These are phyloP conservation scores for Colletotrichum somersetense DNA, from an alignment of 2,329 filamentous ascomycete species.

Conservation along the genomic window DNA sequence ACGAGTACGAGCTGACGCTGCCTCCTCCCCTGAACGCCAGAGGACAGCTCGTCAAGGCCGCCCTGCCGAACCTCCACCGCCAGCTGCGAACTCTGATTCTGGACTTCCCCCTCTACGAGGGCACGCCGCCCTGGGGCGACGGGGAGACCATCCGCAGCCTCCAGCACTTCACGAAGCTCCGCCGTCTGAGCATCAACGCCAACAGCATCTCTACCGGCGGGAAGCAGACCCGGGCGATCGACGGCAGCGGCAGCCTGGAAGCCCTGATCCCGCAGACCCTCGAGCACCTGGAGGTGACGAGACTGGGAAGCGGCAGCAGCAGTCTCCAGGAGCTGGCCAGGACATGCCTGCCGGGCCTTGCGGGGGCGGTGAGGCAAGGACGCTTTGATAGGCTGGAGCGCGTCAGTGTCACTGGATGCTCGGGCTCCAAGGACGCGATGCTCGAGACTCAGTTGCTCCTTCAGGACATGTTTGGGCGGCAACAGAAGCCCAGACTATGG, in stretches of 20 bases:
- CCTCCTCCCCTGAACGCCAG: not conserved
- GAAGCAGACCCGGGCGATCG: not conserved
- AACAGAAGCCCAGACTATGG: not conserved
- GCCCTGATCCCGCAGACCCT: not conserved
- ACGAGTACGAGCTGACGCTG: conserved; percentile 7
- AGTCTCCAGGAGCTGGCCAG: not conserved
- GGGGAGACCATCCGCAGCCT: not conserved
- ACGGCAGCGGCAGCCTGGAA: not conserved
- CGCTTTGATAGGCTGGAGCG: not conserved
- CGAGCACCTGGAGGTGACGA: conserved; percentile 1
- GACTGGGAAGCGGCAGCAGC: not conserved
- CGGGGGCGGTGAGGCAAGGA: not conserved
- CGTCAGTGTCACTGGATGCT: not conserved
- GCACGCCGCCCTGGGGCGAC: not conserved
- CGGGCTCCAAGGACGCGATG: not conserved
- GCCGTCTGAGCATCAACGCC: conserved; percentile 5
- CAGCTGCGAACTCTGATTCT: conserved; percentile 9
- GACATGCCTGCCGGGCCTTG: not conserved
- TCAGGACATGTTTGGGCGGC: not conserved
- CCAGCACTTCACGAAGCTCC: not conserved
- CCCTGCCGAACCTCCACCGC: conserved; percentile 3
- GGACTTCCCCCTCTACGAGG: not conserved
- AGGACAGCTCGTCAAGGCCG: not conserved
- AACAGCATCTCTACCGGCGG: not conserved
- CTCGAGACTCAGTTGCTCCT: not conserved